Evolutionary conservation across 257 asterid genomes (phyloP).

Genomic region (Nyctanthes arbortristis): DNA sequence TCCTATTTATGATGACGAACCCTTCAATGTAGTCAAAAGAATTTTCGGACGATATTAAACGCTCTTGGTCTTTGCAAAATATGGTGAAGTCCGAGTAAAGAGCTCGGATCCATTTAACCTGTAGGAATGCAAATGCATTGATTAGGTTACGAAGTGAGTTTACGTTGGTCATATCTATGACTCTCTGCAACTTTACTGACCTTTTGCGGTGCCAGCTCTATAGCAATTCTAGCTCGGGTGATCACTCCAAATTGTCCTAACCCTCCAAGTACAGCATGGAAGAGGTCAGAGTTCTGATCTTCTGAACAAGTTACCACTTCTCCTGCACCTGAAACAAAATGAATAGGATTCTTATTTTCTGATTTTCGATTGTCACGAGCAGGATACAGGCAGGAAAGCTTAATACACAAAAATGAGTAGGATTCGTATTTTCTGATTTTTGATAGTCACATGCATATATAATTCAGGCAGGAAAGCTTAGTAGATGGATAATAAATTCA

Average conservation of each 20-base stretch:
- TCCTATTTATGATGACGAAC: slow-evolving; percentile 68
- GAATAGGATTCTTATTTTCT: slow-evolving; percentile 7
- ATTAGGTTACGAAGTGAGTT: neutral
- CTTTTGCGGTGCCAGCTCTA: slow-evolving; percentile 76
- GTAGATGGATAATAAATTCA: no score
- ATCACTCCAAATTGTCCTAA: slow-evolving; percentile 90
- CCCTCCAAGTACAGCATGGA: slow-evolving; percentile 84
- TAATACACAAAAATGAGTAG: neutral
- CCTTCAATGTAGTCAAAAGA: slow-evolving; percentile 88
- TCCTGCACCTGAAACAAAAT: slow-evolving; percentile 59
- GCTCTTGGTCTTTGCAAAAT: slow-evolving; percentile 79
- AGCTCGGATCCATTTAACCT: slow-evolving; percentile 94
- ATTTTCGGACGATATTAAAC: slow-evolving; percentile 50
- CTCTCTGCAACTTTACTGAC: slow-evolving; percentile 25
- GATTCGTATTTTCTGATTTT: slow-evolving; percentile 6
- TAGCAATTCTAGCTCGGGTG: slow-evolving; percentile 72
- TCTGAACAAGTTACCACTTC: slow-evolving; percentile 74
- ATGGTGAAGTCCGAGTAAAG: slow-evolving; percentile 70
- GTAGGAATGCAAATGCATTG: slow-evolving; percentile 26
- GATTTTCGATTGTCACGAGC: neutral
- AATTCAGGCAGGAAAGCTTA: neutral
- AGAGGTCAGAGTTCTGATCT: slow-evolving; percentile 65
- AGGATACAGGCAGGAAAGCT: neutral
- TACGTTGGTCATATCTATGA: neutral
- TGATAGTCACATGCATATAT: no score